phyloP scores from a whole-genome alignment of 345 rosid genomes.

The Hibiscus trionum region DNA sequence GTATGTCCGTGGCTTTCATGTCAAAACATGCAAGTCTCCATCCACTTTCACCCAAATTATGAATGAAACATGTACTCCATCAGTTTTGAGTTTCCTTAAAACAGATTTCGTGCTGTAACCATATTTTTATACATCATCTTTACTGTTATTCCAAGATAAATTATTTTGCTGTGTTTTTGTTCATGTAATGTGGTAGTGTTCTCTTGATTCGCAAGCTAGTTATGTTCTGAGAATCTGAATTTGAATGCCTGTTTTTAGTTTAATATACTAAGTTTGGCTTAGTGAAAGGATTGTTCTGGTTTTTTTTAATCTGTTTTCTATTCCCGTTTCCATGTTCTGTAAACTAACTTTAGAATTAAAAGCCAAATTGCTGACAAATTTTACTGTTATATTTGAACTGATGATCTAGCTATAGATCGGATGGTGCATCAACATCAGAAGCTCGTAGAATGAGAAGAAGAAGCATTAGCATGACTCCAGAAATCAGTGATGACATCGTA shows the following conservation, averaged over 20 bases:
- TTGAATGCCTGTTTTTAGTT: slow-evolving; percentile 1
- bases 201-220: neutral
- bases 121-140: neutral
- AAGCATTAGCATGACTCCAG: slow-evolving; percentile 96
- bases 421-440: slow-evolving; percentile 68
- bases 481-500: slow-evolving; percentile 96
- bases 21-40: neutral
- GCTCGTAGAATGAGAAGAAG: slow-evolving; percentile 87
- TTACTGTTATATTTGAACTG: slow-evolving; percentile 11
- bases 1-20: neutral
- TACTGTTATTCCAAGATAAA: neutral
- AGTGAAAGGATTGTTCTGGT: neutral
- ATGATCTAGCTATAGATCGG: slow-evolving; percentile 54
- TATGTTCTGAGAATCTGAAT: neutral
- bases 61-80: no score
- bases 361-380: neutral
- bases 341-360: neutral
- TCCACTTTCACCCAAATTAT: neutral
- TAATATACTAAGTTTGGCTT: neutral
- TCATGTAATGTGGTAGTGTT: neutral
- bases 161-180: neutral
- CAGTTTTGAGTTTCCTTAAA: neutral
- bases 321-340: neutral
- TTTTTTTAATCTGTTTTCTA: neutral
- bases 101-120: neutral